Percentiles rank a stretch among this genome's conserved stretches.
Conservation (phyloP, 1,284 basidiomycete genomes). For the Pyrrhoderma noxium region DNA sequence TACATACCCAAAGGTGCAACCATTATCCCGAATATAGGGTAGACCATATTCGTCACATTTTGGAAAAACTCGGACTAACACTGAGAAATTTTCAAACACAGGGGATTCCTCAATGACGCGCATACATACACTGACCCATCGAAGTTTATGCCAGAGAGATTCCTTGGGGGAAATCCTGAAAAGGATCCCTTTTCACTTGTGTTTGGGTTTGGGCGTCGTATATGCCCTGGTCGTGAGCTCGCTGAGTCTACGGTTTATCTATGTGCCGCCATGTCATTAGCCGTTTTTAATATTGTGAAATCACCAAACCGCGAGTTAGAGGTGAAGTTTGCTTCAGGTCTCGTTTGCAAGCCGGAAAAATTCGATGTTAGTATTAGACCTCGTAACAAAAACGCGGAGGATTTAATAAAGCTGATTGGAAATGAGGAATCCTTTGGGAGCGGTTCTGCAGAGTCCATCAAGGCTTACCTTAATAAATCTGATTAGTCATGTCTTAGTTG, state of each 20-base stretch:
- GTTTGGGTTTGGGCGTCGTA: slow-evolving; percentile 14
- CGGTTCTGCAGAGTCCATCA: too few species aligned
- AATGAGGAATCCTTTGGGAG: slow-evolving; percentile 10
- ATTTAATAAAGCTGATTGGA: slow-evolving; percentile 1
- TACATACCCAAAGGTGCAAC: slow-evolving; percentile 18
- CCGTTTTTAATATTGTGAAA: slow-evolving; percentile 16
- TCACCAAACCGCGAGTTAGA: slow-evolving; percentile 5
- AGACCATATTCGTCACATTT: background rate
- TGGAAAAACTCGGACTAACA: background rate
- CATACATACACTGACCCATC: background rate
- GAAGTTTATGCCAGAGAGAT: slow-evolving; percentile 26
- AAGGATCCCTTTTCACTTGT: slow-evolving; percentile 1
- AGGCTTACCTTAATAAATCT: too few species aligned
- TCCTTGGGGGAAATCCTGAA: slow-evolving; percentile 19
- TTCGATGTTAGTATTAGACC: background rate
- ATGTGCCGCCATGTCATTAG: slow-evolving; percentile 11
- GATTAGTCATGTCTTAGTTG: too few species aligned
- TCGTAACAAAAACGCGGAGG: slow-evolving; percentile 2
- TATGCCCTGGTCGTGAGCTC: slow-evolving; percentile 17
- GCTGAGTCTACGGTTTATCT: slow-evolving; percentile 16
- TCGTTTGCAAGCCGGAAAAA: slow-evolving; percentile 3
- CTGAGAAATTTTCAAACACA: background rate
- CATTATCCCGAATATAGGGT: slow-evolving; percentile 19
- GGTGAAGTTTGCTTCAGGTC: background rate
- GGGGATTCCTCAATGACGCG: background rate